Base-by-base conservation (phyloP, 2,329 filamentous ascomycete species). In the Aureobasidium musti region DNA sequence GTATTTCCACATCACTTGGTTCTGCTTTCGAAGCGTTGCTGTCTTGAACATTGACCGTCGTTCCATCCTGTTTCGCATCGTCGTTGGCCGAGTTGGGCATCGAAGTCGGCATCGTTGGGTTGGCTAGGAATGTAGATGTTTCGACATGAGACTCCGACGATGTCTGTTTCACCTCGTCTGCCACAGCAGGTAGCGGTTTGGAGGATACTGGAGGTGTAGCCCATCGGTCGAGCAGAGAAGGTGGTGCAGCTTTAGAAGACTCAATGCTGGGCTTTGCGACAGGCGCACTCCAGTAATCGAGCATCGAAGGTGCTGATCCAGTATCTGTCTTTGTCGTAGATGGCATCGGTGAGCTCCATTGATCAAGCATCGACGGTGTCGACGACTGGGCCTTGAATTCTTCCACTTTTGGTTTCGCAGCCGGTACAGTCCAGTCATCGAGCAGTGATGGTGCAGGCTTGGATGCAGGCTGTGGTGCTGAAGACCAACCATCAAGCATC, bases 401-500 rank as follows among this genome's bases (percentile, higher is more conserved):
- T 21, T 66, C 39, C 4, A 19, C 2, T 13, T 39, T 41, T 1
- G 54, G 28, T 23, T 67, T 49, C 13, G 57, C 5, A 23, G 5
- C n/a, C 19, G 57, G 57, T 8, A 21, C 13, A 26, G 41, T 14
- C 57, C 57, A 61, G 5, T 49, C 57, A 35, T 61, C 57, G 10
- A 61, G 57, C 6, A 61, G 23, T 3, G 49, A 54, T 0, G 49
- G 26, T 4, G 26, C 37, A 23, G 39, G 23, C 10, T 47, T 65
- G 17, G 37, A 7, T n/a, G 28, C 21, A 7, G 28, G 37, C 13
- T 43, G 43, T 2, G 39, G 19, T 53, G 26, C 49, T 35, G 43
- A 2, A 10, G 63, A 63, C 45, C 72, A 73, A 13, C 68, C 69
- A 56, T 75, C 73, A 8, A 74, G 68, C 67, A 71, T 69, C 3